Evolutionary conservation across 768 basidiomycete species (phyloP).

Genomic region (Neoboletus magnificus): DNA sequence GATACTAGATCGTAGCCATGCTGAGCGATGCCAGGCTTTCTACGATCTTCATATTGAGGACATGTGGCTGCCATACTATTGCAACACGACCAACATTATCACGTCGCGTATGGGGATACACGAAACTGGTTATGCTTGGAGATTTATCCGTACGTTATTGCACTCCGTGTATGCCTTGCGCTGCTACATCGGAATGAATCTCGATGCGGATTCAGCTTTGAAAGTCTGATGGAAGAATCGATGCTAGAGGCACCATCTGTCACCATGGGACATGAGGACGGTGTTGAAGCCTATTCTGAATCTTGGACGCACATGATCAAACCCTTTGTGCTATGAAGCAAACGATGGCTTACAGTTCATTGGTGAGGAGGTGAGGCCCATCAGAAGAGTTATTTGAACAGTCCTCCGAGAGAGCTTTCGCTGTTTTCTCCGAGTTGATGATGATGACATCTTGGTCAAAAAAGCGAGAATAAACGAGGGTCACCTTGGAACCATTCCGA

Average conservation of each 20-base stretch:
- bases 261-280: constrained; percentile 14
- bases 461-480: constrained; percentile 10
- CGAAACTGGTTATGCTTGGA: constrained; percentile 98
- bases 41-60: too few species aligned
- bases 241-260: constrained; percentile 17
- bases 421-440: constrained; percentile 13
- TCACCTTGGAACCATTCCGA: constrained; percentile 1
- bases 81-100: constrained; percentile 96
- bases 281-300: constrained; percentile 19
- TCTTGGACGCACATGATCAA: neutral
- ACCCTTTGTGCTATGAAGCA: neutral
- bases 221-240: constrained; percentile 20
- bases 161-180: constrained; percentile 3
- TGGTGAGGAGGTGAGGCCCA: constrained; percentile 14
- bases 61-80: constrained; percentile 99
- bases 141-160: constrained; percentile 67
- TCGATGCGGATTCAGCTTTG: constrained; percentile 5
- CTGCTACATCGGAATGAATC: constrained; percentile 17
- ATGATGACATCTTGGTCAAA: constrained; percentile 12
- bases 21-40: constrained; percentile 57
- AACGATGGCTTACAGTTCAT: constrained; percentile 6
- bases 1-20: constrained; percentile 14
- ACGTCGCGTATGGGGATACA: constrained; percentile 97
- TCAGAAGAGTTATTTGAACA: constrained; percentile 21
- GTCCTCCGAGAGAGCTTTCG: constrained; percentile 14